A percentile compares a stretch with the other conserved stretches of the same genome.
Evolutionary conservation across 116 monocot genomes (phyloP).

Genomic region (Cymodocea nodosa): DNA sequence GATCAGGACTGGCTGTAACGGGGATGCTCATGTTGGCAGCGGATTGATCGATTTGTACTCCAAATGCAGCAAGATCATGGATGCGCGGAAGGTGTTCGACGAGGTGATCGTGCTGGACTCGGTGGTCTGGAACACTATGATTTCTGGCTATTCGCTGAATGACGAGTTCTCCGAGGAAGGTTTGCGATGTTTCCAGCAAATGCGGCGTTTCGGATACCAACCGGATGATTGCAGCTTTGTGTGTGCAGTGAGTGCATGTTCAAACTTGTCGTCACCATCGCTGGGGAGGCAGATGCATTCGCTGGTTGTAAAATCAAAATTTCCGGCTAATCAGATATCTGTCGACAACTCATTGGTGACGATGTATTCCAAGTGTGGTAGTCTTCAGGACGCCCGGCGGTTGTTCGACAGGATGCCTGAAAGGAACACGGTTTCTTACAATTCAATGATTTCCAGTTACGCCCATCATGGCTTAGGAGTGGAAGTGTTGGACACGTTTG

Average conservation of each 20-base stretch:
- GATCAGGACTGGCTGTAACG: slow-evolving; percentile 35
- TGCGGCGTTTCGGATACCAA: slow-evolving; percentile 43
- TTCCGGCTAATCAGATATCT: slow-evolving; percentile 19
- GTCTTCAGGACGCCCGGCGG: slow-evolving; percentile 7
- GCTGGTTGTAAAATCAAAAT: slow-evolving; percentile 21
- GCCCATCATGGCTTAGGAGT: slow-evolving; percentile 20
- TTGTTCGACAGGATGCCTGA: slow-evolving; percentile 14
- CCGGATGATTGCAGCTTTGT: slow-evolving; percentile 74
- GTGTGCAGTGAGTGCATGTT: slow-evolving; percentile 29
- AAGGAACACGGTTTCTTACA: slow-evolving; percentile 18
- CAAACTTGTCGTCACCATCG: slow-evolving; percentile 25
- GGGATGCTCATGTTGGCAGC: slow-evolving; percentile 50
- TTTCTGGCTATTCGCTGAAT: slow-evolving; percentile 42
- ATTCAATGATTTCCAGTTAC: slow-evolving; percentile 29
- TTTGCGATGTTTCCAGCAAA: slow-evolving; percentile 28
- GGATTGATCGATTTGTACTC: slow-evolving; percentile 56
- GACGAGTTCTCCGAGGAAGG: slow-evolving; percentile 48
- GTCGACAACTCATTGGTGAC: slow-evolving; percentile 37
- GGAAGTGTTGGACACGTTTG: slow-evolving; percentile 19
- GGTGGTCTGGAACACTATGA: slow-evolving; percentile 72
- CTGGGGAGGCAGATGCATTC: slow-evolving; percentile 48
- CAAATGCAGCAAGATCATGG: slow-evolving; percentile 29
- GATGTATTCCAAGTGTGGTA: slow-evolving; percentile 54
- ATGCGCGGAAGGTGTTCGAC: slow-evolving; percentile 47
- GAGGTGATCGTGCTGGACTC: slow-evolving; percentile 43